phyloP scores from a whole-genome alignment of 805 yeast species.

The Naumovozyma castellii region DNA sequence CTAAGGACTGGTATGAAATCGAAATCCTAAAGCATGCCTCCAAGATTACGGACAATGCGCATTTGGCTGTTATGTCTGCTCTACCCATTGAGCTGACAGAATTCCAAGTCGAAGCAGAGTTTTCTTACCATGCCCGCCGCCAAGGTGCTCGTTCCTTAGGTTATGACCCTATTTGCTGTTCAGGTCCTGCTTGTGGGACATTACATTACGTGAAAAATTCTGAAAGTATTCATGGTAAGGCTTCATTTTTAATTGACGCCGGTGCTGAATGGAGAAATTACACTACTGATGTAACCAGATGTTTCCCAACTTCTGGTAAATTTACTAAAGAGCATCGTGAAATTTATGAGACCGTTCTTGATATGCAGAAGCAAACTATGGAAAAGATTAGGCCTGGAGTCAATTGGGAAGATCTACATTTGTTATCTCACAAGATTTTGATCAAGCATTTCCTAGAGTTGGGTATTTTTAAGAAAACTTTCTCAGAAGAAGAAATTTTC shows the following conservation, averaged over 20 bases:
- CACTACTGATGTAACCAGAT: constrained; percentile 89
- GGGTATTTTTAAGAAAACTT: constrained; percentile 63
- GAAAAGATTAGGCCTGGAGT: constrained; percentile 70
- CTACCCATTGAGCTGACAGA: constrained; percentile 80
- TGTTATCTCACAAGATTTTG: constrained; percentile 68
- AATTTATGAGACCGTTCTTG: constrained; percentile 67
- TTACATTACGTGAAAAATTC: constrained; percentile 84
- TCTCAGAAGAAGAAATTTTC: constrained; percentile 53
- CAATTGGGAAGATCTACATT: constrained; percentile 76
- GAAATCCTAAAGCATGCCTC: constrained; percentile 72
- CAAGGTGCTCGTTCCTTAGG: constrained; percentile 87
- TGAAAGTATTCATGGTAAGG: constrained; percentile 45
- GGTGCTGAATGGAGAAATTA: constrained; percentile 96
- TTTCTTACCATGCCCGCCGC: constrained; percentile 82
- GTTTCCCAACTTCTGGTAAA: constrained; percentile 84
- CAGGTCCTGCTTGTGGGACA: constrained; percentile 86
- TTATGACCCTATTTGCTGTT: constrained; percentile 92
- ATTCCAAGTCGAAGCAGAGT: constrained; percentile 91
- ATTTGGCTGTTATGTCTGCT: constrained; percentile 87
- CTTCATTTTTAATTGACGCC: constrained; percentile 78
- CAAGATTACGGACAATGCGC: constrained; percentile 77
- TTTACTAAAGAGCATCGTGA: constrained; percentile 84
- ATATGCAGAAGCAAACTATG: constrained; percentile 75
- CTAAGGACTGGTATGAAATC: constrained; percentile 78
- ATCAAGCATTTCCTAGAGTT: constrained; percentile 60